Percentiles rank a stretch among this genome's conserved stretches.
Conservation (phyloP, 2,329 filamentous ascomycete species). For the Tolypocladium tundrense region DNA sequence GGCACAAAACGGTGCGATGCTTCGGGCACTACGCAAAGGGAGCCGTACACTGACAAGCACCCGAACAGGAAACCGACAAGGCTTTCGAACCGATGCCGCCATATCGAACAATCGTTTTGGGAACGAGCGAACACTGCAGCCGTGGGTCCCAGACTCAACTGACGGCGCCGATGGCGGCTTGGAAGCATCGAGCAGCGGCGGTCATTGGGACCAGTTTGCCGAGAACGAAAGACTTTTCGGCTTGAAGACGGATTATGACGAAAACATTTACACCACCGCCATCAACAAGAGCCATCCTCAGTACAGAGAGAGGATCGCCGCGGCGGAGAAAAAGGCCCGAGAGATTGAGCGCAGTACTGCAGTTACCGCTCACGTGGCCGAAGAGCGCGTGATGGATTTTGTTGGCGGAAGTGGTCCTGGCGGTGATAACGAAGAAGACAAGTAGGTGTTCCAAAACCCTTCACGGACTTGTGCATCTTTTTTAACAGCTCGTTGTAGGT, state of each 20-base stretch:
- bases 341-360: constrained; percentile 76
- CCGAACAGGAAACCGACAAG: constrained; percentile 49
- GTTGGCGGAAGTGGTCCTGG: constrained; percentile 53
- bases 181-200: constrained; percentile 43
- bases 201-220: constrained; percentile 86
- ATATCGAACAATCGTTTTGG: constrained; percentile 66
- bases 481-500: constrained; percentile 38
- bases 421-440: constrained; percentile 83
- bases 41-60: constrained; percentile 4
- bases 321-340: constrained; percentile 72
- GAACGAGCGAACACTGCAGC: constrained; percentile 67
- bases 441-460: constrained; percentile 35
- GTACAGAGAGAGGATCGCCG: constrained; percentile 67
- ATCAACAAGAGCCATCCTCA: constrained; percentile 78
- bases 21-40: background rate
- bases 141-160: constrained; percentile 61
- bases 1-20: constrained; percentile 23
- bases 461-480: background rate
- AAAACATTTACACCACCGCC: constrained; percentile 85
- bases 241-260: constrained; percentile 80
- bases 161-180: constrained; percentile 61
- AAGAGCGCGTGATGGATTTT: constrained; percentile 70
- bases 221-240: constrained; percentile 83
- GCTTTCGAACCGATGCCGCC: constrained; percentile 78
- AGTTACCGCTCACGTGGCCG: constrained; percentile 73